These are phyloP conservation scores for Aspergillus eucalypticola DNA, from an alignment of 2,329 filamentous ascomycete species.

Conservation along the genomic window DNA sequence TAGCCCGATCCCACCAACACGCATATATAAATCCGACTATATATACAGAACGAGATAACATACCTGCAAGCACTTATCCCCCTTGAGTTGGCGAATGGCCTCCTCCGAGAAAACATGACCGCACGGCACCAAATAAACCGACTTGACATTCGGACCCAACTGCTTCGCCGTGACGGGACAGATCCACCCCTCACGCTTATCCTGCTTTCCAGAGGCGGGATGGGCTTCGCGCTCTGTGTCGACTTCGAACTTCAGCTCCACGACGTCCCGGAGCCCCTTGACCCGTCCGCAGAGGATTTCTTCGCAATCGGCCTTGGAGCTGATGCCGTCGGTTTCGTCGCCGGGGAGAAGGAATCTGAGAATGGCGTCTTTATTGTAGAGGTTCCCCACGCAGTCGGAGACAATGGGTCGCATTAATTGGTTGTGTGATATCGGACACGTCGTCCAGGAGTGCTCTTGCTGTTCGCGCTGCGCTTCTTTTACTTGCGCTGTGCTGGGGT, in stretches of 20 bases:
- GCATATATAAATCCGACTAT: too few relatives aligned
- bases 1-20: too few relatives aligned
- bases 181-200: constrained; percentile 63
- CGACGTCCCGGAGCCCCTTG: constrained; percentile 79
- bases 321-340: constrained; percentile 55
- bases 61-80: constrained; percentile 61
- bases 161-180: constrained; percentile 88
- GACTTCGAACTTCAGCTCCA: constrained; percentile 76
- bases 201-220: constrained; percentile 40
- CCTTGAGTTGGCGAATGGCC: constrained; percentile 76
- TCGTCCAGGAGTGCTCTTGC: constrained; percentile 81
- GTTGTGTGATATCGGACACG: constrained; percentile 81
- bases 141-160: constrained; percentile 73
- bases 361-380: constrained; percentile 95
- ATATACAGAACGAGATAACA: constrained; percentile 14
- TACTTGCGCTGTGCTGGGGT: constrained; percentile 77
- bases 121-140: constrained; percentile 90
- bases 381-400: constrained; percentile 76
- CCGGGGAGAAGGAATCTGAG: constrained; percentile 66
- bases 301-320: constrained; percentile 61
- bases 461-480: constrained; percentile 87
- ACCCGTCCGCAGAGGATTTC: constrained; percentile 64
- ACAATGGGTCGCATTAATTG: constrained; percentile 74
- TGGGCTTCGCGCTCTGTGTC: constrained; percentile 43
- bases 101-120: constrained; percentile 91